Base-by-base conservation (phyloP, 1,284 basidiomycete species). In the Hymenochaete sp. region DNA sequence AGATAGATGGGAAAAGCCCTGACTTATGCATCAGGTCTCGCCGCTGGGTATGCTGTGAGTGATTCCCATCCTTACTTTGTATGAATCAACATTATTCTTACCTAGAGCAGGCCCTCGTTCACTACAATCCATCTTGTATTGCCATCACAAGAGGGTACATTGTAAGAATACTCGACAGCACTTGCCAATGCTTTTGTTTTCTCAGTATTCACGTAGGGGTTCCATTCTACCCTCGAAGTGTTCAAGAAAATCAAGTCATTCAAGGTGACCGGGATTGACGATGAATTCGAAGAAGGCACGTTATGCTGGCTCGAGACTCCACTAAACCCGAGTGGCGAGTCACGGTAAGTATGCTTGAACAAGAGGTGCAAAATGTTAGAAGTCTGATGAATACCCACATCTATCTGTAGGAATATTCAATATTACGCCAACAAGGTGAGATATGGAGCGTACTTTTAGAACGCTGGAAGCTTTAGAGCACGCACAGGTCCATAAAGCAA, bases 231-330 rank as follows among this genome's bases (percentile, higher is more conserved):
- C 26, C 75, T 95, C 47, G 67, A 75, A 14, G 66, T 84, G 10
- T 90, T 82, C 58, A 64, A 67, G 51, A 70, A 71, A 52, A 63
- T 67, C 33, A 58, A 59, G 5, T 62, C 75, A 7, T 53, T 81
- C 2, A 62, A 74, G 38, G 46, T 92, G 33, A 85, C 95, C 52
- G 76, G 73, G 53, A 61, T 93, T 4, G 86, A 93, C 53, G 86
- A 82, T 45, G 77, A 84, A 3, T 87, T 73, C 55, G 65, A 74
- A 56, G 64, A 73, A 27, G 82, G 83, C 10, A 86, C 90, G 59
- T 54, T 93, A 2, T 86, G 85, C 53, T 95, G 91, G 88, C 64
- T 95, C 18, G 92, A 96, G 65, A 92, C 87, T 0, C 93, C 93
- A 1, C 56, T 92, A 51, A 95, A 96, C 59, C 92, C 93, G 2